Evolutionary conservation across 2,329 filamentous ascomycete genomes (phyloP), one percentile per base, ranked within the genome.

Genomic region (Coniochaeta ligniaria): DNA sequence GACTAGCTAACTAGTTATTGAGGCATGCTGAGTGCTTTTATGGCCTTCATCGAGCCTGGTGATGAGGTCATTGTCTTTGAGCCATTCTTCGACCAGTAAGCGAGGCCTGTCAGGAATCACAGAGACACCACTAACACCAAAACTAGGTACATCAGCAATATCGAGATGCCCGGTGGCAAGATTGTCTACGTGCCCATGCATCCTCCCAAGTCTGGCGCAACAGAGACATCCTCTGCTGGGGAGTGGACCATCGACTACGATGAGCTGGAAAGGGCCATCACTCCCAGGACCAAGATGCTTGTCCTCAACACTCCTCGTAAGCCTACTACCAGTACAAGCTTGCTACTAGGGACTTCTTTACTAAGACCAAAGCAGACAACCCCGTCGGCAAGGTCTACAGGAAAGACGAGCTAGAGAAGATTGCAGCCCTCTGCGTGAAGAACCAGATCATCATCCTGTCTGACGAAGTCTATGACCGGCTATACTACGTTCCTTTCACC

Each of bases 51-150:
- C 61, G 95, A 99, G 75, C 83, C 85, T 1, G 95, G 92, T 14
- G 95, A 99, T 71, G 95, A 99, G 75, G 95, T 97, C 66, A 97
- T 99, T 66, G 84, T 99, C 60, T 97, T 99, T 73, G 95, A 99
- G 78, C 95, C 95, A 12, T 99, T 97, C 78, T 99, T 98, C 73
- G 95, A 99, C 76, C 95, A 99, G 87, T 91, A 73, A 20, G 65
- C 24, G 31, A 20, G 11, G 12, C 54, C 11, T 22, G 43, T 14
- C 20, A 22, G 24, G 6, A 20, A 17, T 52, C 47, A 24, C 11
- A 17, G 60, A 63, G 3, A 62, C 43, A 4, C 16, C 4, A 12
- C 47, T 1, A 1, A 54, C 14, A 17, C 26, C 47, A 28, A 17
- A 28, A 16, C 47, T n/a, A 66, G 64, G 33, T 67, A 68, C 61